Base-by-base conservation (phyloP, 257 asterid genomes). In the Leonotis leonurus region DNA sequence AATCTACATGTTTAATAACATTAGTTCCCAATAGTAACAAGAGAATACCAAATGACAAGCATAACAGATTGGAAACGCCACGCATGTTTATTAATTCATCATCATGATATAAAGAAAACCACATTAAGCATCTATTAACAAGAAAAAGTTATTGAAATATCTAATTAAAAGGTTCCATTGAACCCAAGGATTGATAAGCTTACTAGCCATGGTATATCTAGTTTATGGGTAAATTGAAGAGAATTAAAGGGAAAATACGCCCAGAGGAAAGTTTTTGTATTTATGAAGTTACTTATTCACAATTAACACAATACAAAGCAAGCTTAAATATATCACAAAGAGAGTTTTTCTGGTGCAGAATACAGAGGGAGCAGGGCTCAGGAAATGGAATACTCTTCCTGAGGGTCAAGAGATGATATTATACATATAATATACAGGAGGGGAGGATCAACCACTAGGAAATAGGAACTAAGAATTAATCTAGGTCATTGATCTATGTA, bases 1-100 rank as follows among this genome's bases (percentile, higher is more conserved):
- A 64, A 93, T 79, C 99, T 93, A 68, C 65, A 76, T 54, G 56
- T 26, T 49, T 52, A 49, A 65, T 14, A 45, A 21, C 24, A 49
- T n/a, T 33, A 21, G 49, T 27, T 30, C 53, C 50, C 12, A 45
- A 50, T 20, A 56, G 50, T 41, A 27, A 18, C 45, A 26, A 29
- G 5, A 30, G 18, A 53, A 25, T 2, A 1, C 20, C 4, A n/a
- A 25, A 30, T 8, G 22, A 16, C 25, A 1, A 63, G 14, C 5
- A n/a, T n/a, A n/a, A n/a, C n/a, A n/a, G n/a, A n/a, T n/a, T n/a
- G n/a, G n/a, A n/a, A n/a, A n/a, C n/a, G n/a, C n/a, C n/a, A n/a
- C n/a, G n/a, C n/a, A 35, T 49, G 36, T 4, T 17, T 29, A 49
- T 44, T 30, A 48, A 43, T 43, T 58, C 24, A 51, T 63, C 75